A percentile compares a stretch with the other conserved stretches of the same genome.
phyloP scores from a whole-genome alignment of 352 stramenopile species.

The Blastocystis sp. region DNA sequence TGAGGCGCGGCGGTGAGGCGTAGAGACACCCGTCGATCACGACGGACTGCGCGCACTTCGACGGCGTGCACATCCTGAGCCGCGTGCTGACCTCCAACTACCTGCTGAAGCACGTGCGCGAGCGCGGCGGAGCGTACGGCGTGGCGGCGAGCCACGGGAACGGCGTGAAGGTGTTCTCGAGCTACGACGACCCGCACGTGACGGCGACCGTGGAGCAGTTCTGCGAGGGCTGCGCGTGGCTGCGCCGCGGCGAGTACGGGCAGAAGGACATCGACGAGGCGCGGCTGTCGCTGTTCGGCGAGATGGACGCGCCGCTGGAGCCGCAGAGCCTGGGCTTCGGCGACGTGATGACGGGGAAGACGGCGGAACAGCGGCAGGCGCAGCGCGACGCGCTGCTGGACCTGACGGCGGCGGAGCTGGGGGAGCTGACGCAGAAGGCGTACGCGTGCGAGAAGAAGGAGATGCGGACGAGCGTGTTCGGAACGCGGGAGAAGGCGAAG shows the following conservation, averaged over 20 bases:
- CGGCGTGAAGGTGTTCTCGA: slow-evolving; percentile 34
- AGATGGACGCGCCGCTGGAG: slow-evolving; percentile 49
- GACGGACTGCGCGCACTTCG: background rate
- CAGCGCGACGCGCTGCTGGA: slow-evolving; percentile 22
- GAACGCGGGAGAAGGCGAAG: slow-evolving; percentile 29
- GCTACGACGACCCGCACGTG: slow-evolving; percentile 55
- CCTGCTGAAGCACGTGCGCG: slow-evolving; percentile 46
- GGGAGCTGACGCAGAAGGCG: background rate
- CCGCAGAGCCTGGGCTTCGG: slow-evolving; percentile 39
- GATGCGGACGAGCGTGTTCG: slow-evolving; percentile 33
- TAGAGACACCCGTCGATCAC: slow-evolving; percentile 17
- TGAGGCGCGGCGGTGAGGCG: background rate
- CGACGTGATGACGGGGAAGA: slow-evolving; percentile 41
- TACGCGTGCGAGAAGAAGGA: background rate
- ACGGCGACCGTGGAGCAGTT: slow-evolving; percentile 35
- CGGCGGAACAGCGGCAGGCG: background rate
- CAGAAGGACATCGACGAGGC: slow-evolving; percentile 52
- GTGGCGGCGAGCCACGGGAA: background rate
- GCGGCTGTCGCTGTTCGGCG: slow-evolving; percentile 36
- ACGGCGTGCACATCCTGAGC: slow-evolving; percentile 44
- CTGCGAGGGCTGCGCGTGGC: slow-evolving; percentile 22
- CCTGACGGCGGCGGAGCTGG: background rate
- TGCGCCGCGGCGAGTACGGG: slow-evolving; percentile 5
- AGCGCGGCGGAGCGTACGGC: slow-evolving; percentile 63
- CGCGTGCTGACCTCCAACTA: slow-evolving; percentile 38